Evolutionary conservation across 1,284 basidiomycete species (phyloP).

Genomic region (Papiliotrema nemorosa): DNA sequence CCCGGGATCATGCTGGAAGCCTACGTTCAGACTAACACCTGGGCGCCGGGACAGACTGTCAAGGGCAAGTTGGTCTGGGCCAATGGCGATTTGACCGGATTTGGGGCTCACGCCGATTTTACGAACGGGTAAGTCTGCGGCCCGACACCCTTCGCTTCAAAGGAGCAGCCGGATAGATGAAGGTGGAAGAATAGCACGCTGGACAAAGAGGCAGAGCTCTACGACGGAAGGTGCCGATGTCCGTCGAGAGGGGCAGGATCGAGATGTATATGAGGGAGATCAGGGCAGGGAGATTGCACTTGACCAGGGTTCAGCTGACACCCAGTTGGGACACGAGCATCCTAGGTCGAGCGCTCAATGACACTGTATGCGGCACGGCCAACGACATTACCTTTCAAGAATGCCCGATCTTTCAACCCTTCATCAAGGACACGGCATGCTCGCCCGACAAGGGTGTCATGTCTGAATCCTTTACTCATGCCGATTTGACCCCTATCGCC

Average conservation of each 20-base stretch:
- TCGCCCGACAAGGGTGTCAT: conserved; percentile 26
- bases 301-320: neutral
- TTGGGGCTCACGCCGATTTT: conserved; percentile 38
- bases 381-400: conserved; percentile 14
- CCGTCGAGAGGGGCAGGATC: no score
- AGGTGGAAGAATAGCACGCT: no score
- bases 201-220: no score
- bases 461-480: conserved; percentile 20
- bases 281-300: no score
- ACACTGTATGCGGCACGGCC: conserved; percentile 19
- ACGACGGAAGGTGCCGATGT: no score
- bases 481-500: conserved; percentile 17
- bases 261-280: no score
- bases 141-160: neutral
- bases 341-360: conserved; percentile 23
- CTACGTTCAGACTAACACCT: conserved; percentile 18
- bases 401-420: conserved; percentile 25
- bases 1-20: conserved; percentile 38
- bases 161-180: neutral
- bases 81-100: conserved; percentile 42
- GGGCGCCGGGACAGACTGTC: conserved; percentile 19
- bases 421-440: conserved; percentile 22
- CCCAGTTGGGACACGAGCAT: conserved; percentile 31
- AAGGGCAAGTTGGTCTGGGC: conserved; percentile 40
- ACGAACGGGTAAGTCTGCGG: conserved; percentile 10